Base-by-base conservation (phyloP, 805 yeast genomes). In the Candida quercuum region DNA sequence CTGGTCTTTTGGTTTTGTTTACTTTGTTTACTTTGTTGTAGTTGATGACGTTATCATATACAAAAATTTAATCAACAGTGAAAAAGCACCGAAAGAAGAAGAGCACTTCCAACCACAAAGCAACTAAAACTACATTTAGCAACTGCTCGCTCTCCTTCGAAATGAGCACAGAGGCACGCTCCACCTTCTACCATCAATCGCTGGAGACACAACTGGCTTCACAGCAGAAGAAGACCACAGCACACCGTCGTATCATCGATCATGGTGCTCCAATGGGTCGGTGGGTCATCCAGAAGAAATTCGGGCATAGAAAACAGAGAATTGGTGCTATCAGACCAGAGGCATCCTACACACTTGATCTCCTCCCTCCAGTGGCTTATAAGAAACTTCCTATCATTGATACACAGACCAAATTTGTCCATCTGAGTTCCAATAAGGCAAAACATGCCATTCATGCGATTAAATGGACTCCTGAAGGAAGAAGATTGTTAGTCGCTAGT, bases 381-480 rank as follows among this genome's bases (percentile, higher is more conserved):
- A 56, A 63, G 28, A 52, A 59, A 10, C 63, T 66, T 24, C 76
- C 81, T 0, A 63, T 76, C 1, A 64, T 82, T 41, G 88, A 88
- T 53, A 57, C 80, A 9, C 78, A 81, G 35, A 74, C 86, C 20
- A 88, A 88, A 52, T 88, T 91, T 58, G 93, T 87, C 4, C 98
- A 91, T 63, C 72, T 89, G 34, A 81, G 94, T 41, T 80, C 93
- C 15, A 93, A 91, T 64, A 93, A 93, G 61, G 86, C 88, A 10
- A 81, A 84, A 53, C 96, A 91, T 63, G 86, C 95, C 3, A 86
- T 89, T 36, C 85, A 86, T 50, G 81, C 89, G 2, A 80, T 86
- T n/a, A 78, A 75, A 57, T 91, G 97, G 96, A 93, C 99, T 0
- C 98, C 98, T 0, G 97, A 88, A 49, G 98, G 96, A 0, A 70